Percentiles rank a stretch among this genome's conserved stretches.
Conservation (phyloP, 129 eudicot species). For the Silybum marianum region DNA sequence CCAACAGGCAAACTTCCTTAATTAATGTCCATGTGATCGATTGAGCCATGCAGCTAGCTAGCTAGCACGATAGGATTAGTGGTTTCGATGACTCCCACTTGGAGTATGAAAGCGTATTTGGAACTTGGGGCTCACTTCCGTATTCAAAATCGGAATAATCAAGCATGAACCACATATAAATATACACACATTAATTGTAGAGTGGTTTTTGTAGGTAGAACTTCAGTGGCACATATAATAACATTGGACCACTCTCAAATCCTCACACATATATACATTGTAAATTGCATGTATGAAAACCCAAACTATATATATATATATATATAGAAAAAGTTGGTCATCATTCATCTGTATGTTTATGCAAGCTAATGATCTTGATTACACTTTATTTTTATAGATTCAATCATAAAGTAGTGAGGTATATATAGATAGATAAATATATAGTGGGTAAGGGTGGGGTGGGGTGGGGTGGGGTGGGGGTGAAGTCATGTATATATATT, state of each 20-base stretch:
- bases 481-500: neutral
- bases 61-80: neutral
- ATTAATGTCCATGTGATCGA: slow-evolving; percentile 16
- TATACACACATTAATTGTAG: neutral
- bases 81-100: slow-evolving; percentile 8
- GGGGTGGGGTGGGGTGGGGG: neutral
- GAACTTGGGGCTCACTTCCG: slow-evolving; percentile 15
- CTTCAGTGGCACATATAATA: neutral
- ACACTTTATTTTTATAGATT: neutral
- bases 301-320: neutral
- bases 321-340: neutral
- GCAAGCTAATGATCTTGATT: neutral
- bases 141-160: slow-evolving; percentile 1
- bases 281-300: neutral
- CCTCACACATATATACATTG: neutral
- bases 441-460: no score
- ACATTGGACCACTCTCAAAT: neutral
- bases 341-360: neutral
- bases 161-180: neutral
- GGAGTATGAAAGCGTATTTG: slow-evolving; percentile 8
- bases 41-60: neutral
- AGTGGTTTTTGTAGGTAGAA: slow-evolving; percentile 4
- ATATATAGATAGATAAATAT: neutral
- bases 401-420: neutral
- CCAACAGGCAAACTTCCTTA: slow-evolving; percentile 4